Conservation (phyloP, 306 rosid species). For the Dalbergia oliveri region DNA sequence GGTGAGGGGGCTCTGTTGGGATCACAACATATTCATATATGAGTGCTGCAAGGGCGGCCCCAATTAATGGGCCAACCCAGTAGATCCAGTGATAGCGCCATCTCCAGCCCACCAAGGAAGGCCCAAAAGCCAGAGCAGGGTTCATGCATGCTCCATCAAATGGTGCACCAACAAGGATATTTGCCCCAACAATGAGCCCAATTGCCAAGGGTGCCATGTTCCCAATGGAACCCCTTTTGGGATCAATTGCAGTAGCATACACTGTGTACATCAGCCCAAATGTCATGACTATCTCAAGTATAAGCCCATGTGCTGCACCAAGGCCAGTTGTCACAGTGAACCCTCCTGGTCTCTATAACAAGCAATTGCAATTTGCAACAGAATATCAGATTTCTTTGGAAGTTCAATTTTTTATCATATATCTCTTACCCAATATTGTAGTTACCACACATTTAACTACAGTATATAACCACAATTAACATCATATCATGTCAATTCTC, state of each 20-base stretch:
- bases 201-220: constrained; percentile 83
- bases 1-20: constrained; percentile 73
- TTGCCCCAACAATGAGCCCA: constrained; percentile 85
- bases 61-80: constrained; percentile 92
- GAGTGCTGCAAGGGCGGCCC: constrained; percentile 85
- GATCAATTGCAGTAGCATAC: constrained; percentile 91
- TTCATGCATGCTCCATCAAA: constrained; percentile 97
- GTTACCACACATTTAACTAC: not conserved
- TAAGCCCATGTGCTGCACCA: constrained; percentile 63
- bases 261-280: constrained; percentile 82
- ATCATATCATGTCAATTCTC: not conserved
- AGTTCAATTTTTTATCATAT: constrained; percentile 1
- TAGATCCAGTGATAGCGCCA: constrained; percentile 93
- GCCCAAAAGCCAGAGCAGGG: constrained; percentile 96
- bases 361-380: not conserved
- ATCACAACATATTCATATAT: constrained; percentile 79
- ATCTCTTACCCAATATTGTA: not conserved
- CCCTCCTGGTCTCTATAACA: constrained; percentile 73
- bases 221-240: constrained; percentile 78
- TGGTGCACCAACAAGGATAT: constrained; percentile 87
- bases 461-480: not conserved
- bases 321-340: constrained; percentile 64
- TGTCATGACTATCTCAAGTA: constrained; percentile 81
- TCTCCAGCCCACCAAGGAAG: constrained; percentile 90
- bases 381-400: constrained; percentile 14